Conservation (phyloP, 345 rosid species). For the Chamaenerion angustifolium region DNA sequence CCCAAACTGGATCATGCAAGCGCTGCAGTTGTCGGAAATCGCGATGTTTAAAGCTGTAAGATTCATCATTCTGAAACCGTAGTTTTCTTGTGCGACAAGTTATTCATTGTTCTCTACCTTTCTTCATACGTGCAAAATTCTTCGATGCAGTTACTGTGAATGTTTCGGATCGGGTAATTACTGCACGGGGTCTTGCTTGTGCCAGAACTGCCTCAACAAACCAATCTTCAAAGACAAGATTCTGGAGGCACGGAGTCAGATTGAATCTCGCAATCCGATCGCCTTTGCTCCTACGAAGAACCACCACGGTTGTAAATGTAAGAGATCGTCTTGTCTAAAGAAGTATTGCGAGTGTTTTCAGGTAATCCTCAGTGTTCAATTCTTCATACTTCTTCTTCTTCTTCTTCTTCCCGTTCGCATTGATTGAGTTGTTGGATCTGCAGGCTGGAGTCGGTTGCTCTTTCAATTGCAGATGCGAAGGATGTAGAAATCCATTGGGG, state of each 20-base stretch:
- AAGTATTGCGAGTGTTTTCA: constrained; percentile 99
- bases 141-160: constrained; percentile 71
- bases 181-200: constrained; percentile 86
- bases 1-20: constrained; percentile 65
- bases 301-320: constrained; percentile 98
- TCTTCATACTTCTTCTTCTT: background rate
- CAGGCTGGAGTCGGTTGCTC: constrained; percentile 86
- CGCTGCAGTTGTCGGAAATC: constrained; percentile 96
- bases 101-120: background rate
- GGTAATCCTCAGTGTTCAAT: constrained; percentile 26
- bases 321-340: constrained; percentile 85
- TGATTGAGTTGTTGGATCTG: background rate
- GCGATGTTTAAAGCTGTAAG: constrained; percentile 97
- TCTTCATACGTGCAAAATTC: no score
- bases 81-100: background rate
- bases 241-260: constrained; percentile 88
- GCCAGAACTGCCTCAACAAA: constrained; percentile 91
- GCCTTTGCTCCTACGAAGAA: constrained; percentile 99
- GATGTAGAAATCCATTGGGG: constrained; percentile 90
- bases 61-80: no score
- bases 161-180: constrained; percentile 98
- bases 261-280: constrained; percentile 91
- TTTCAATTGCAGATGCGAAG: constrained; percentile 92
- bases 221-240: constrained; percentile 89
- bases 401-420: background rate